Evolutionary conservation across 2,329 filamentous ascomycete genomes (phyloP), one percentile per base, ranked within the genome.

Genomic region (Clathrospora elynae): DNA sequence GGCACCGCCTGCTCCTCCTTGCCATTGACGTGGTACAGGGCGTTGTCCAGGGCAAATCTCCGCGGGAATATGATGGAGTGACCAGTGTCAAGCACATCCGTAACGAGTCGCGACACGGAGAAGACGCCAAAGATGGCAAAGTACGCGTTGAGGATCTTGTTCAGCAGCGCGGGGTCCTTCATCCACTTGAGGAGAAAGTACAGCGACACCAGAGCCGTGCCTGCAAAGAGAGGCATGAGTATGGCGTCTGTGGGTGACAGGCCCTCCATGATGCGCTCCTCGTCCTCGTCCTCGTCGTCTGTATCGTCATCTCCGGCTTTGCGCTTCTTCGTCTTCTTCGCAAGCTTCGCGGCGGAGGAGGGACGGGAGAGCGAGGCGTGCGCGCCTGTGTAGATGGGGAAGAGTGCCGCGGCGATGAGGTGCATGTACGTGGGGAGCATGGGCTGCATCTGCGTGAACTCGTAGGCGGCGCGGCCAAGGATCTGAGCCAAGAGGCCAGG

Each of bases 141-240:
- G 74, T 97, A 96, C 62, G 80, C 83, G 25, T 88, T 85, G 14
- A 97, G 74, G 25, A 95, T 80, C 70, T 86, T 88, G 74, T 92
- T 96, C 60, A 97, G 73, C 14, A 95, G 75, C 8, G 84, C 78
- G 1, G 90, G 85, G 61, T 96, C 88, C 53, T 92, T 78, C 41
- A 96, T 81, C 80, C 86, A 93, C 67, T 95, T 90, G 64, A 97
- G 90, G 46, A 96, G 76, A 59, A 91, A 85, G 74, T 97, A 97
- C 9, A 97, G 77, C 4, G 83, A 83, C 28, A 84, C 78, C 6
- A 97, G 80, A 1, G 86, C 83, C 7, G 76, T 62, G 2, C 84
- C 89, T 5, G 90, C 91, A 40, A 90, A 75, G 20, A 96, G 57
- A 2, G 92, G 93, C 51, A 96, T 88, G 59, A 95, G 70, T 55